A percentile compares a stretch with the other conserved stretches of the same genome.
phyloP scores from a whole-genome alignment of 805 yeast genomes.

The Myxozyma neglecta region DNA sequence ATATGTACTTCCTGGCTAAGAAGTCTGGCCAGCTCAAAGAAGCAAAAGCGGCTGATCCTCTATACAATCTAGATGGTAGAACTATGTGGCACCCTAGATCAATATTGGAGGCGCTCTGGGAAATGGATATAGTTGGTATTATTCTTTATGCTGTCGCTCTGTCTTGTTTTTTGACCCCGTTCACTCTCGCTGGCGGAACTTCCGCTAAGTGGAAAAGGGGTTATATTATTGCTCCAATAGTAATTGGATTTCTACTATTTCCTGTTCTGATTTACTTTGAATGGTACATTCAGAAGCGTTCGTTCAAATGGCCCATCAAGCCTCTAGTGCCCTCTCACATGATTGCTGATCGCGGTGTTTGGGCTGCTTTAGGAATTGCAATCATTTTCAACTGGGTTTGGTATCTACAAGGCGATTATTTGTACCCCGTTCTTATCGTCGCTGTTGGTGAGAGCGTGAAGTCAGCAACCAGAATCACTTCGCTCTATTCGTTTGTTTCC shows the following conservation, averaged over 20 bases:
- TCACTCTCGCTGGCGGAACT: slow-evolving; percentile 73
- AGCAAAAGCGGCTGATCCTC: slow-evolving; percentile 3
- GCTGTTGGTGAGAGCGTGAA: slow-evolving; percentile 57
- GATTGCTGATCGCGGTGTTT: slow-evolving; percentile 67
- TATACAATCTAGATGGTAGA: slow-evolving; percentile 39
- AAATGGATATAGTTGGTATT: slow-evolving; percentile 64
- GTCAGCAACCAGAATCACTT: slow-evolving; percentile 67
- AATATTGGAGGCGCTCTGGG: slow-evolving; percentile 50
- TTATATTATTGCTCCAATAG: slow-evolving; percentile 65
- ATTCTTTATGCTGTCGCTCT: slow-evolving; percentile 55
- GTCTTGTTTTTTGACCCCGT: slow-evolving; percentile 68
- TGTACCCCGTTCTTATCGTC: slow-evolving; percentile 66
- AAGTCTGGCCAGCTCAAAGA: slow-evolving; percentile 53
- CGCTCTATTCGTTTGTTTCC: slow-evolving; percentile 64
- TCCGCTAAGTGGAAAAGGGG: slow-evolving; percentile 57
- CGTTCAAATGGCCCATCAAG: slow-evolving; percentile 7
- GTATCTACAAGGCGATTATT: slow-evolving; percentile 68
- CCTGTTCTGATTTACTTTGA: slow-evolving; percentile 68
- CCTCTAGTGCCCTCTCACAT: slow-evolving; percentile 65
- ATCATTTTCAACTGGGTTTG: slow-evolving; percentile 60
- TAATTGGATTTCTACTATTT: slow-evolving; percentile 60
- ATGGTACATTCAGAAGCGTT: slow-evolving; percentile 49
- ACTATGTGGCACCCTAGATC: slow-evolving; percentile 15
- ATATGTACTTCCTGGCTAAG: slow-evolving; percentile 57
- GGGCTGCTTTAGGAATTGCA: slow-evolving; percentile 66